These are phyloP conservation scores for Huntiella bhutanensis DNA, from an alignment of 2,329 filamentous ascomycete genomes.

Conservation along the genomic window DNA sequence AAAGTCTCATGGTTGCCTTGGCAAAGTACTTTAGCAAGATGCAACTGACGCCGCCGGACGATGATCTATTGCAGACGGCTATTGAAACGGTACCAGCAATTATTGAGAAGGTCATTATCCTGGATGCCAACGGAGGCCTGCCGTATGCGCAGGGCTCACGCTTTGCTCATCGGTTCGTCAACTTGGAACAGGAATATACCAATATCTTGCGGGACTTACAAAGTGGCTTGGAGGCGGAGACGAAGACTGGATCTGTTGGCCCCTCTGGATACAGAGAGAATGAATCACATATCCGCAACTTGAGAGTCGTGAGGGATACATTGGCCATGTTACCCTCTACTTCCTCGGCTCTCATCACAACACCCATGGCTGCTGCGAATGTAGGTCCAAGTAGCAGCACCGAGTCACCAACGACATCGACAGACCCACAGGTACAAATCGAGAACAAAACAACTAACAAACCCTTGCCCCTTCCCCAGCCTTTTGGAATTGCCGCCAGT, in stretches of 20 bases:
- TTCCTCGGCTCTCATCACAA: conserved; percentile 77
- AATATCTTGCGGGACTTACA: conserved; percentile 34
- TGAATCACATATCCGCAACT: conserved; percentile 44
- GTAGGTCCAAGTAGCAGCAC: conserved; percentile 8
- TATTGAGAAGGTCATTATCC: conserved; percentile 70
- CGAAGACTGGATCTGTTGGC: conserved; percentile 5
- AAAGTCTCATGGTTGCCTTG: conserved; percentile 56
- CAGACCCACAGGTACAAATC: too few relatives aligned
- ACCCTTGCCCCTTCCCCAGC: conserved; percentile 13
- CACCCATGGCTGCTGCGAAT: conserved; percentile 59
- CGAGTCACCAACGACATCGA: not conserved
- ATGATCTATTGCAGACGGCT: conserved; percentile 1
- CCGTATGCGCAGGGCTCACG: conserved; percentile 35
- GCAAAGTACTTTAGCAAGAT: conserved; percentile 58
- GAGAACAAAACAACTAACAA: too few relatives aligned
- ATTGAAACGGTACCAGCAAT: conserved; percentile 29
- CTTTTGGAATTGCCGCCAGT: conserved; percentile 11
- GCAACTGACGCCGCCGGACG: conserved; percentile 21
- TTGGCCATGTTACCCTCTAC: conserved; percentile 62
- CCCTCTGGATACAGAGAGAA: conserved; percentile 7
- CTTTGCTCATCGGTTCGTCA: conserved; percentile 47
- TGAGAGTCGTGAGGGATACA: conserved; percentile 50
- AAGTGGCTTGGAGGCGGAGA: conserved; percentile 13
- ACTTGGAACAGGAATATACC: conserved; percentile 76
- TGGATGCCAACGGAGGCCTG: conserved; percentile 74